Conservation (phyloP, 2,329 filamentous ascomycete species). For the Venturia carpophila region DNA sequence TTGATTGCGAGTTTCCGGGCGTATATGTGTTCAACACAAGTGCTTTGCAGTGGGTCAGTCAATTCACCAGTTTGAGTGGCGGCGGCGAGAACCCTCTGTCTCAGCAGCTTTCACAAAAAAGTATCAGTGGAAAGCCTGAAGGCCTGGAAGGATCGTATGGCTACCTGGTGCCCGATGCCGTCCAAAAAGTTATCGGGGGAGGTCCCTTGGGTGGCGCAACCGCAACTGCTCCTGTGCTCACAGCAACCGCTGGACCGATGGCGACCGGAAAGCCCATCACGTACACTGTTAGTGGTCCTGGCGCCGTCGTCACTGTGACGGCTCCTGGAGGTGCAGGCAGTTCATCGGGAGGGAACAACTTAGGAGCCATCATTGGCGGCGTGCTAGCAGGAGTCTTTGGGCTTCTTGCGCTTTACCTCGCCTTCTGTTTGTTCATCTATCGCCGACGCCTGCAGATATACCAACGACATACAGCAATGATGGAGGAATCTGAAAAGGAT, state of each 20-base stretch:
- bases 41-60: slow-evolving; percentile 58
- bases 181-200: slow-evolving; percentile 62
- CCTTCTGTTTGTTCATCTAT: slow-evolving; percentile 67
- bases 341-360: slow-evolving; percentile 19
- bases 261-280: slow-evolving; percentile 61
- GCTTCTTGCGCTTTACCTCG: slow-evolving; percentile 55
- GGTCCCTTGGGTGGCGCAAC: slow-evolving; percentile 60
- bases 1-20: slow-evolving; percentile 59
- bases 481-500: slow-evolving; percentile 45
- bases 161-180: slow-evolving; percentile 60
- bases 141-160: slow-evolving; percentile 53
- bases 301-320: slow-evolving; percentile 34
- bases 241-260: slow-evolving; percentile 60
- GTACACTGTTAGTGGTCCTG: slow-evolving; percentile 51
- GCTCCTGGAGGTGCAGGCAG: slow-evolving; percentile 32
- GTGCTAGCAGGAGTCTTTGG: slow-evolving; percentile 60
- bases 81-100: slow-evolving; percentile 40
- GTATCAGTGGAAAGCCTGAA: slow-evolving; percentile 41
- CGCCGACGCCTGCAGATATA: slow-evolving; percentile 62
- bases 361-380: slow-evolving; percentile 50
- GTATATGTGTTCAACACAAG: slow-evolving; percentile 73
- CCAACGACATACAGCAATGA: slow-evolving; percentile 59
- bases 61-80: slow-evolving; percentile 58
- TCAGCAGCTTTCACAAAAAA: slow-evolving; percentile 44
- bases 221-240: slow-evolving; percentile 53